Evolutionary conservation across 2,329 filamentous ascomycete species (phyloP).

Genomic region (Claviceps purpurea): DNA sequence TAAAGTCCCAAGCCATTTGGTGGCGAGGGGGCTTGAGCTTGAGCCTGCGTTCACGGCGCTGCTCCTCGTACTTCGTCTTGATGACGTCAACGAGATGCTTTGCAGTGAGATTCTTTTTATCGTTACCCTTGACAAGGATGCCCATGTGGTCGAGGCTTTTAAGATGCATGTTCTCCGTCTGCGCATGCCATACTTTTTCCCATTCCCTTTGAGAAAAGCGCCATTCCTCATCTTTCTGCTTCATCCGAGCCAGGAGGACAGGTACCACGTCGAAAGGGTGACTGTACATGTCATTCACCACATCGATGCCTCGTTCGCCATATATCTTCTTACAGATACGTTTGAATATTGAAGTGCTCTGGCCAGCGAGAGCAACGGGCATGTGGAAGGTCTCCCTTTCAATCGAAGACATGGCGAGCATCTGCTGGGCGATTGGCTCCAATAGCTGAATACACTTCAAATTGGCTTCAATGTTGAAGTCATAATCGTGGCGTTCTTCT

Average conservation of each 20-base stretch:
- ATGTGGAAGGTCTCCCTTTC: constrained; percentile 68
- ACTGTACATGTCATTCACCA: constrained; percentile 75
- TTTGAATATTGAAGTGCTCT: constrained; percentile 93
- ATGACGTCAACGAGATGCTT: constrained; percentile 87
- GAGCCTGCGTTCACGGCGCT: constrained; percentile 56
- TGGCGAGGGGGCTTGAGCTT: constrained; percentile 49
- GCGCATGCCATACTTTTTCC: constrained; percentile 97
- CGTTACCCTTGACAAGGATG: constrained; percentile 71
- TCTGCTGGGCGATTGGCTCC: constrained; percentile 84
- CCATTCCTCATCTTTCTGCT: constrained; percentile 97
- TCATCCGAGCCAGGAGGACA: constrained; percentile 74
- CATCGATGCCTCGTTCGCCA: constrained; percentile 71
- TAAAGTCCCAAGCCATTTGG: constrained; percentile 66
- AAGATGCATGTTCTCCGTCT: constrained; percentile 89
- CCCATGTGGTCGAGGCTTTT: constrained; percentile 96
- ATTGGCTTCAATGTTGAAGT: constrained; percentile 95
- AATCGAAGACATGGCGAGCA: constrained; percentile 61
- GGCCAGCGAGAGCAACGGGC: constrained; percentile 72
- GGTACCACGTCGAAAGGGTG: constrained; percentile 80
- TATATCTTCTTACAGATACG: constrained; percentile 97
- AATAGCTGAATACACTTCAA: constrained; percentile 90
- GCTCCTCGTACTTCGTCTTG: constrained; percentile 85
- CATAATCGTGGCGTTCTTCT: constrained; percentile 95
- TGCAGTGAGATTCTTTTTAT: constrained; percentile 82
- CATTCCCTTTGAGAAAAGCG: constrained; percentile 92